phyloP scores from a whole-genome alignment of 2,329 filamentous ascomycete genomes.

The Fusarium burgessii region DNA sequence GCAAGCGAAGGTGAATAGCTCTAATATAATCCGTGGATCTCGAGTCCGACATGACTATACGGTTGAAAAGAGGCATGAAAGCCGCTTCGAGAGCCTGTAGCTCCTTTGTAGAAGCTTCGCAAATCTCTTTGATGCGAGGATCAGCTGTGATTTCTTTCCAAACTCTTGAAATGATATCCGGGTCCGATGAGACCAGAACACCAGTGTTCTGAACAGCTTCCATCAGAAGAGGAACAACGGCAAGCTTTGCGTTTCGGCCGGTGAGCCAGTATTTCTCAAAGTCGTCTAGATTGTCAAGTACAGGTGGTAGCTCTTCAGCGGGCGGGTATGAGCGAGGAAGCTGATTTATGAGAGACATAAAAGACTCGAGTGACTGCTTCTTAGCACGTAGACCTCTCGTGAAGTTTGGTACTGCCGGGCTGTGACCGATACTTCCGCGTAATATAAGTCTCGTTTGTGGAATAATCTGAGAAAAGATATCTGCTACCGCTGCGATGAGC shows the following conservation, averaged over 20 bases:
- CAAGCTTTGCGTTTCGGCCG: slow-evolving; percentile 6
- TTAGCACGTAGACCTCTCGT: slow-evolving; percentile 23
- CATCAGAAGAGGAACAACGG: slow-evolving; percentile 25
- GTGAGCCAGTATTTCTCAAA: slow-evolving; percentile 35
- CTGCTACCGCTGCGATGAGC: slow-evolving; percentile 27
- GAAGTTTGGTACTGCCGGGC: slow-evolving; percentile 35
- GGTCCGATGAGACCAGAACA: slow-evolving; percentile 2
- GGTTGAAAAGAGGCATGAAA: slow-evolving; percentile 51
- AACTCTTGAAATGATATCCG: slow-evolving; percentile 9
- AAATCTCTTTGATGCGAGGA: slow-evolving; percentile 26
- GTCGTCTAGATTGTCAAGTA: slow-evolving; percentile 35
- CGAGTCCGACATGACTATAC: slow-evolving; percentile 43
- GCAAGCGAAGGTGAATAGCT: slow-evolving; percentile 51
- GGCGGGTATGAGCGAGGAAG: slow-evolving; percentile 16
- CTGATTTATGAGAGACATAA: slow-evolving; percentile 24
- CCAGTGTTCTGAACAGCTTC: slow-evolving; percentile 15
- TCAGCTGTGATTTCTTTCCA: slow-evolving; percentile 18
- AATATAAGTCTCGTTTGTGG: slow-evolving; percentile 31
- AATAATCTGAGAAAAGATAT: slow-evolving; percentile 30
- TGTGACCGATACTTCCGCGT: slow-evolving; percentile 17
- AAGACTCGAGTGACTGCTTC: slow-evolving; percentile 36
- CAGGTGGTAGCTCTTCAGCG: background rate
- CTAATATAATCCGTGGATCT: slow-evolving; percentile 47
- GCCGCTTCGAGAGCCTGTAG: slow-evolving; percentile 45
- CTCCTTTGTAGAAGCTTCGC: slow-evolving; percentile 1